A percentile compares a stretch with the other conserved stretches of the same genome.
Evolutionary conservation across 2,329 filamentous ascomycete genomes (phyloP).

Genomic region (Lachnellula subtilissima): DNA sequence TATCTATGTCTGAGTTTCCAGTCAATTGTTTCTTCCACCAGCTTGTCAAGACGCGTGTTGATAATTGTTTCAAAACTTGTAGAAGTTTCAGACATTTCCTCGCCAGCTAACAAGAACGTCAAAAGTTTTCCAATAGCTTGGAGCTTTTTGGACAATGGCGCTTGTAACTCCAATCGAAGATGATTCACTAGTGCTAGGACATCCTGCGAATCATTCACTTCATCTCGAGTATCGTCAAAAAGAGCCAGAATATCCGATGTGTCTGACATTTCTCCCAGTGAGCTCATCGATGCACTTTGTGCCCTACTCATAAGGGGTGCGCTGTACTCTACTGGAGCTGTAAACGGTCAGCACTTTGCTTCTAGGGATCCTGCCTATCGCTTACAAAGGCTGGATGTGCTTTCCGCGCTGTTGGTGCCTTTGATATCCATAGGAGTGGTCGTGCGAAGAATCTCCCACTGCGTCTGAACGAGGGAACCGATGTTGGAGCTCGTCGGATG

Average conservation of each 20-base stretch:
- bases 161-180: background rate
- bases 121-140: background rate
- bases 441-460: background rate
- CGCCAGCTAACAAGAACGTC: background rate
- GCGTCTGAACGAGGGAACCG: too few species aligned
- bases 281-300: background rate
- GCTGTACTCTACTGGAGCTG: background rate
- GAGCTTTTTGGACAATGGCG: background rate
- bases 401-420: background rate
- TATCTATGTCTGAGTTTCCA: background rate
- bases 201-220: background rate
- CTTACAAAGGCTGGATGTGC: background rate
- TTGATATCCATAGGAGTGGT: background rate
- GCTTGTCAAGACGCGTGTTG: constrained; percentile 4
- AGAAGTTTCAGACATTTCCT: background rate
- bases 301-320: too few species aligned
- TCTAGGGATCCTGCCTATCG: too few species aligned
- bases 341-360: background rate
- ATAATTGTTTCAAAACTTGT: background rate
- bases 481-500: background rate
- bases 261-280: background rate
- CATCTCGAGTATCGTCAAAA: background rate
- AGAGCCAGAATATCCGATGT: background rate
- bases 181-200: background rate
- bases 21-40: constrained; percentile 1